These are phyloP conservation scores for Aspergillus sp. DNA, from an alignment of 2,329 filamentous ascomycete species.

Conservation along the genomic window DNA sequence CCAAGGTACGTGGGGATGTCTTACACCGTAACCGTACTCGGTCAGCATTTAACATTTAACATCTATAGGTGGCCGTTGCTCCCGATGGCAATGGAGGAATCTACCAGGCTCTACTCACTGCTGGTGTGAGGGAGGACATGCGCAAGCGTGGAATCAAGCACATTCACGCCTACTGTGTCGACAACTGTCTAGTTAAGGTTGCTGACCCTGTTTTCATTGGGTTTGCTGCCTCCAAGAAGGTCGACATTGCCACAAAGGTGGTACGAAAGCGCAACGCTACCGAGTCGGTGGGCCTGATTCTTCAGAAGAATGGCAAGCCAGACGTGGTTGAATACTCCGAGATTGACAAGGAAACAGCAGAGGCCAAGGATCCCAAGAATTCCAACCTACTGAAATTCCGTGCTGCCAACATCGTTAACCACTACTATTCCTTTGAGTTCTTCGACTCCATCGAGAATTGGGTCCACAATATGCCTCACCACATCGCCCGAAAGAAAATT, in stretches of 20 bases:
- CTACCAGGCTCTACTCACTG: conserved; percentile 83
- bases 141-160: conserved; percentile 85
- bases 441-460: conserved; percentile 86
- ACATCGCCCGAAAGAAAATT: conserved; percentile 98
- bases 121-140: conserved; percentile 84
- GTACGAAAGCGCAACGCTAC: conserved; percentile 96
- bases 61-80: conserved; percentile 72
- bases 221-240: conserved; percentile 81
- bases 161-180: conserved; percentile 96
- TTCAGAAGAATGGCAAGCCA: conserved; percentile 92
- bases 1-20: conserved; percentile 55
- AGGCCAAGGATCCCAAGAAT: conserved; percentile 81
- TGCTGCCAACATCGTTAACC: conserved; percentile 98
- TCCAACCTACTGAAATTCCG: conserved; percentile 86
- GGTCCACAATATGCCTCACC: conserved; percentile 84
- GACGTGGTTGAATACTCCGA: conserved; percentile 99
- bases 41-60: neutral
- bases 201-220: conserved; percentile 95
- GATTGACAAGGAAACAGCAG: conserved; percentile 84
- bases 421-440: conserved; percentile 97
- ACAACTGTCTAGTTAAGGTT: conserved; percentile 99
- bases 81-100: conserved; percentile 97
- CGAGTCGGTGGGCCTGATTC: conserved; percentile 91
- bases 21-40: neutral
- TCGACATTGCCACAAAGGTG: conserved; percentile 98